Conservation (phyloP, 345 rosid genomes). For the Conringia planisiliqua region DNA sequence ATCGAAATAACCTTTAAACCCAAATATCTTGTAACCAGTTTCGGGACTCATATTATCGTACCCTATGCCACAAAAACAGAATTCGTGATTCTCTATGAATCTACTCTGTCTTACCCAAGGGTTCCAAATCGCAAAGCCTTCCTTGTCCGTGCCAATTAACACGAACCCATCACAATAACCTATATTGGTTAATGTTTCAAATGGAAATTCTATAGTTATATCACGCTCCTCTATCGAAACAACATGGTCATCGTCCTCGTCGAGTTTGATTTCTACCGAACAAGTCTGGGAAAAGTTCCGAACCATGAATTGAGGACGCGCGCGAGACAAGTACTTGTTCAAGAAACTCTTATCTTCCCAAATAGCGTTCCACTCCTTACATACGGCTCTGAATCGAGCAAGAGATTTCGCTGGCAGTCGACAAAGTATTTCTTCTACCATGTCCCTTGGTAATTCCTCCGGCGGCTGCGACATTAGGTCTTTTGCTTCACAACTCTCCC, state of each 20-base stretch:
- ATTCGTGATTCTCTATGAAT: neutral
- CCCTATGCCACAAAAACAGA: neutral
- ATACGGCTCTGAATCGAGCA: neutral
- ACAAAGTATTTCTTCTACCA: neutral
- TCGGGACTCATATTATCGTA: neutral
- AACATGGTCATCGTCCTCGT: neutral
- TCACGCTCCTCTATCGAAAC: neutral
- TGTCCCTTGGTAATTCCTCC: no score
- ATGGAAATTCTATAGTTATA: neutral
- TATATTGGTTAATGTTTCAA: neutral
- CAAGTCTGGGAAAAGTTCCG: neutral
- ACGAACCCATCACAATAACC: slow-evolving; percentile 1
- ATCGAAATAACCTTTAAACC: neutral
- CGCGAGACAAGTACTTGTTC: neutral
- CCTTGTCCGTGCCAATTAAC: neutral
- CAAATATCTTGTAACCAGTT: slow-evolving; percentile 1
- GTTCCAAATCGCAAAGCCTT: neutral
- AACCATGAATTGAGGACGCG: neutral
- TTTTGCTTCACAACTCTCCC: no score
- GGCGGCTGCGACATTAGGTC: no score
- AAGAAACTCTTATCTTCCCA: neutral
- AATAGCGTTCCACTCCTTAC: slow-evolving; percentile 4
- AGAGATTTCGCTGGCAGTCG: neutral
- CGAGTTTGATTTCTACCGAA: neutral
- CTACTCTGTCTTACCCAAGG: neutral